phyloP scores from a whole-genome alignment of 257 asterid species.

The Fraxinus pennsylvanica region DNA sequence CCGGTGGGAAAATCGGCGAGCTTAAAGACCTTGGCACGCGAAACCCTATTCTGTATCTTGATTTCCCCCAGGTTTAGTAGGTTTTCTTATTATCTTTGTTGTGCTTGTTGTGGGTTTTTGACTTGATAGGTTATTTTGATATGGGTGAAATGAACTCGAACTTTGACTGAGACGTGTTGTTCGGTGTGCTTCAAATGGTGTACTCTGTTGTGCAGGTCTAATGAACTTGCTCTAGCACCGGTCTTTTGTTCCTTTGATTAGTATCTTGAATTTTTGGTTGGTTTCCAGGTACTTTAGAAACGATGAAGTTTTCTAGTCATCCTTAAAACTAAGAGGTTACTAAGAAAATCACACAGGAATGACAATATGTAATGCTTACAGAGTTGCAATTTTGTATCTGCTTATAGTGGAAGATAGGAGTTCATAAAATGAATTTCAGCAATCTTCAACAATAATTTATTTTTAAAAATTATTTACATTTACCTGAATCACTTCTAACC shows the following conservation, averaged over 20 bases:
- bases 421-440: not conserved
- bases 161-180: not conserved
- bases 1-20: constrained; percentile 86
- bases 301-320: not conserved
- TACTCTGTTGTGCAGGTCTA: constrained; percentile 6
- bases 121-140: not conserved
- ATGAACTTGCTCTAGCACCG: not conserved
- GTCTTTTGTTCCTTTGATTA: not conserved
- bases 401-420: not conserved
- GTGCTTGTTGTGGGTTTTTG: not conserved
- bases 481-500: not conserved
- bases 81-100: not conserved
- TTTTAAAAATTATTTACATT: not conserved
- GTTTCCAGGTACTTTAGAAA: not conserved
- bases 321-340: not conserved
- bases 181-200: constrained; percentile 12
- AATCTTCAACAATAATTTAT: not conserved
- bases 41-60: constrained; percentile 85
- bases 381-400: not conserved
- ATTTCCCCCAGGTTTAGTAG: constrained; percentile 72
- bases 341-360: not conserved
- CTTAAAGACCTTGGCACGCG: constrained; percentile 83
- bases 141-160: not conserved
- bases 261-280: not conserved
- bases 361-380: not conserved